phyloP scores from a whole-genome alignment of 1,284 basidiomycete genomes.

The Omphalotus olearius region DNA sequence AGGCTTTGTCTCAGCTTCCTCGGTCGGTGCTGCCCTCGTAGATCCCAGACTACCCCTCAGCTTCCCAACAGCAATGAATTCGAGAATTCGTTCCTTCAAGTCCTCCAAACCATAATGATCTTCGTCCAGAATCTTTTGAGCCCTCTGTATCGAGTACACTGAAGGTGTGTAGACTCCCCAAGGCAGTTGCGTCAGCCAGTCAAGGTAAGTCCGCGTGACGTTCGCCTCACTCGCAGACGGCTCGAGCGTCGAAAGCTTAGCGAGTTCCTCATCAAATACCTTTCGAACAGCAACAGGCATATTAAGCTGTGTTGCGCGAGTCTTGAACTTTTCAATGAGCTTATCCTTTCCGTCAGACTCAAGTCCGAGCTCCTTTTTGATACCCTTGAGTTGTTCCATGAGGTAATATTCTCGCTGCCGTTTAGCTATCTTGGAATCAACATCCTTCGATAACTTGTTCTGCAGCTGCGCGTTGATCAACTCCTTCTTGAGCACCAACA shows the following conservation, averaged over 20 bases:
- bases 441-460: constrained; percentile 91
- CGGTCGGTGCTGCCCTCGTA: not conserved
- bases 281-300: constrained; percentile 94
- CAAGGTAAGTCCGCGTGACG: constrained; percentile 95
- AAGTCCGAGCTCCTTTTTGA: constrained; percentile 98
- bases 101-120: constrained; percentile 97
- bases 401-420: constrained; percentile 97
- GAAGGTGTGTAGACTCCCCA: constrained; percentile 96
- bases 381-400: constrained; percentile 98
- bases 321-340: constrained; percentile 93
- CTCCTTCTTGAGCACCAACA: constrained; percentile 96
- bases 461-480: constrained; percentile 97
- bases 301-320: constrained; percentile 80
- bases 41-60: constrained; percentile 82
- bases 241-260: constrained; percentile 89
- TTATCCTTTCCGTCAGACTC: constrained; percentile 98
- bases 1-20: too few relatives aligned
- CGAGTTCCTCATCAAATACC: constrained; percentile 96
- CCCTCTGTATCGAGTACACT: constrained; percentile 89
- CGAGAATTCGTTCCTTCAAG: constrained; percentile 95
- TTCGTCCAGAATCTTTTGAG: constrained; percentile 84
- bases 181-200: constrained; percentile 96
- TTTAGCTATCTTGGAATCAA: constrained; percentile 96
- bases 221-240: constrained; percentile 92
- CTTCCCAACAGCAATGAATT: constrained; percentile 98